These are phyloP conservation scores for Pistacia vera DNA, from an alignment of 345 rosid genomes.

Conservation along the genomic window DNA sequence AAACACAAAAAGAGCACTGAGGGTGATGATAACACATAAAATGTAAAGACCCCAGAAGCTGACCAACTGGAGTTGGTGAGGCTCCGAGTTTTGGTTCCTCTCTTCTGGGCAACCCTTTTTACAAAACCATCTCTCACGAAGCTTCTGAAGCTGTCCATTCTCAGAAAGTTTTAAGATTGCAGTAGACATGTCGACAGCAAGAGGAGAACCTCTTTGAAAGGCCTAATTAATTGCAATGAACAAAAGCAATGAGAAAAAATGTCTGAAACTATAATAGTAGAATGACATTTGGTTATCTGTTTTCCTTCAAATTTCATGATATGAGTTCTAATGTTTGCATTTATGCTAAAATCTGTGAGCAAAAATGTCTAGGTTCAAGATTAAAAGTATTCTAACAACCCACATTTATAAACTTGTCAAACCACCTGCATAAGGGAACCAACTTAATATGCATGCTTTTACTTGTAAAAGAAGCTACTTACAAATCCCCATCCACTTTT, in stretches of 20 bases:
- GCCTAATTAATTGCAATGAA: conserved; percentile 47
- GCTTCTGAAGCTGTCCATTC: conserved; percentile 61
- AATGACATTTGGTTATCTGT: neutral
- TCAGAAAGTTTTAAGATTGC: conserved; percentile 85
- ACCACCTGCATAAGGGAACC: neutral
- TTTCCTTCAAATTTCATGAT: neutral
- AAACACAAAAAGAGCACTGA: conserved; percentile 51
- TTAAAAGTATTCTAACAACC: neutral
- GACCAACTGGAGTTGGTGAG: conserved; percentile 56
- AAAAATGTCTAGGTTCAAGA: neutral
- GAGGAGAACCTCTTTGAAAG: conserved; percentile 71
- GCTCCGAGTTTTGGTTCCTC: conserved; percentile 27
- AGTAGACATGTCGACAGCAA: conserved; percentile 78
- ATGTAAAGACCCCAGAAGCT: conserved; percentile 91
- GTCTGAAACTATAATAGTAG: neutral
- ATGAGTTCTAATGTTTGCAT: neutral
- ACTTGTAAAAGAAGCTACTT: conserved; percentile 40
- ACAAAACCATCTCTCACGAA: conserved; percentile 70
- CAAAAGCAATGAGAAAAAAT: neutral
- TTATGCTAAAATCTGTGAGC: neutral
- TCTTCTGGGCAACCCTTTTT: conserved; percentile 48
- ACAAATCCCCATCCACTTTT: conserved; percentile 95
- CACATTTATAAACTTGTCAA: neutral
- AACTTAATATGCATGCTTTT: neutral
- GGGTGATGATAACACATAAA: conserved; percentile 48